Conservation (phyloP, 306 rosid genomes). For the Corylus americana region DNA sequence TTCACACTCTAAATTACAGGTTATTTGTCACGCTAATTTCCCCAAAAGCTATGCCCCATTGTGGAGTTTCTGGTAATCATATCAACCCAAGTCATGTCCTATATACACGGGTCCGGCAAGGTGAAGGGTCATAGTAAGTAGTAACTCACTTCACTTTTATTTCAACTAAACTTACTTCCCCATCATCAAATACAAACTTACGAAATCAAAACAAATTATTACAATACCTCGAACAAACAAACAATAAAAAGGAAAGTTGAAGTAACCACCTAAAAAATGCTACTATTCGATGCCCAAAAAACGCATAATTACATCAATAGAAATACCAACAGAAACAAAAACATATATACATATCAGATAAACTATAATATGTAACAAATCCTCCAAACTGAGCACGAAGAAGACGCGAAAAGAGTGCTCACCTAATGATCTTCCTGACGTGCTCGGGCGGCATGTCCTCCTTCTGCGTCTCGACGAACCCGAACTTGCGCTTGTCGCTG, state of each 20-base stretch:
- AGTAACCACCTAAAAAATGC: no score
- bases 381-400: neutral
- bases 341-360: neutral
- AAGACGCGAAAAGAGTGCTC: constrained; percentile 3
- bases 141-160: neutral
- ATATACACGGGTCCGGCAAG: neutral
- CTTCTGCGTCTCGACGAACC: constrained; percentile 95
- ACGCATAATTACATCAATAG: neutral
- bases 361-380: neutral
- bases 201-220: neutral
- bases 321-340: neutral
- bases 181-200: neutral
- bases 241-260: no score
- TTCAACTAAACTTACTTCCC: neutral
- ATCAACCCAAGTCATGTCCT: neutral
- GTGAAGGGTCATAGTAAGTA: neutral
- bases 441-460: constrained; percentile 99
- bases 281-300: neutral
- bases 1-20: neutral
- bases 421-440: constrained; percentile 88
- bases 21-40: neutral
- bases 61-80: neutral
- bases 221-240: no score
- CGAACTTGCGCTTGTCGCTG: constrained; percentile 95
- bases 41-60: neutral